Evolutionary conservation across 1,284 basidiomycete genomes (phyloP).

Genomic region (Omphalotus olearius): DNA sequence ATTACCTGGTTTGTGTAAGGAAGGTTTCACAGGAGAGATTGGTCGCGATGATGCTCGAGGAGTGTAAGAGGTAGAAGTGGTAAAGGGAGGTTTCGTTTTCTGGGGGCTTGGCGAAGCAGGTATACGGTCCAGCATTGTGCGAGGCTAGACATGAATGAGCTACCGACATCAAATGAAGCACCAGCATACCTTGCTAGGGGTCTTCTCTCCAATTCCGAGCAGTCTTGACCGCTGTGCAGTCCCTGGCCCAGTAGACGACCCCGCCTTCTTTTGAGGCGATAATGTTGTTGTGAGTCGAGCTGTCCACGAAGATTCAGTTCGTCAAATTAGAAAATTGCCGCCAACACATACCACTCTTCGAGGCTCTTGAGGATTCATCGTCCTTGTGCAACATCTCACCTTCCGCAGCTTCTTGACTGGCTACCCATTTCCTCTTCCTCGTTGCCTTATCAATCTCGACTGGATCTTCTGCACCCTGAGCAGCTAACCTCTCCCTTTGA

Average conservation of each 20-base stretch:
- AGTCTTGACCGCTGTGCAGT: constrained; percentile 44
- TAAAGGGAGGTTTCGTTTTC: constrained; percentile 41
- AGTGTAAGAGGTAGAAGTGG: constrained; percentile 18
- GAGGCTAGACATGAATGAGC: constrained; percentile 24
- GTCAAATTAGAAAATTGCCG: not conserved
- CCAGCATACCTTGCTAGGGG: constrained; percentile 43
- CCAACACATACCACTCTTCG: constrained; percentile 54
- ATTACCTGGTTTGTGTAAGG: constrained; percentile 14
- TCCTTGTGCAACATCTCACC: constrained; percentile 23
- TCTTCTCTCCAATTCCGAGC: constrained; percentile 35
- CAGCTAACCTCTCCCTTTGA: constrained; percentile 52
- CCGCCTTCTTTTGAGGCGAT: constrained; percentile 53
- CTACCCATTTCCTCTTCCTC: constrained; percentile 72
- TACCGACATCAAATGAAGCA: not conserved
- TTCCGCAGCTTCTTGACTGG: constrained; percentile 48
- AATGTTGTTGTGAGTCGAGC: constrained; percentile 44
- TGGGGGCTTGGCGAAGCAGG: constrained; percentile 52
- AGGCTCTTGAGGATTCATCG: constrained; percentile 41
- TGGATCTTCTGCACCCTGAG: constrained; percentile 39
- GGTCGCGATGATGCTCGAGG: constrained; percentile 35
- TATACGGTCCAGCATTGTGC: constrained; percentile 28
- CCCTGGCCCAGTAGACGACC: constrained; percentile 42
- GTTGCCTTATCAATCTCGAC: constrained; percentile 62
- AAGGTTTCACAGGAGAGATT: constrained; percentile 45
- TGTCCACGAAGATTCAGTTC: constrained; percentile 22